Evolutionary conservation across 768 basidiomycete genomes (phyloP), one percentile per base, ranked within the genome.

Genomic region (Macrolepiota fuliginosa): DNA sequence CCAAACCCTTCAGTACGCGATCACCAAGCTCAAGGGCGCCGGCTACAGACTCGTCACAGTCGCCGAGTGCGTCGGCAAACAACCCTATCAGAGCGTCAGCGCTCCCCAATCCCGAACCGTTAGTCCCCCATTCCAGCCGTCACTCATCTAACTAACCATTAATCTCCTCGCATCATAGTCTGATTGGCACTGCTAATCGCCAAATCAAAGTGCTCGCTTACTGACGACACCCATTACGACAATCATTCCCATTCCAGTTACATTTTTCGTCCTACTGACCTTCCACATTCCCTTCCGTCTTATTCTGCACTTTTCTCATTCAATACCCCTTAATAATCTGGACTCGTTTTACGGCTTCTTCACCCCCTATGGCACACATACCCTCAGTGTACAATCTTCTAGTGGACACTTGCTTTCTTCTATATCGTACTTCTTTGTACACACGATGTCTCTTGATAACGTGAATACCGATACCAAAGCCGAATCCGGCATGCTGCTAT

Each of bases 21-120:
- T 79, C 47, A 24, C 46, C 27, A 63, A 61, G n/a, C 69, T 79
- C 40, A 60, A 76, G 60, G 64, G 50, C 2, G 76, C 75, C 1
- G 76, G 76, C 7, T 77, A 78, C 63, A 68, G 63, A 19, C 71
- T 79, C 39, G 78, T 76, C 24, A 75, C 73, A 7, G 63, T 78
- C 3, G 75, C 75, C 3, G 73, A 77, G 45, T 79, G 77, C 39
- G 59, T 77, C 12, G 75, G 72, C 12, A 47, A 67, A 58, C 40
- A 63, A 11, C 65, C 76, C 13, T 78, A 78, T 57, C 72, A 73
- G 63, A 68, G 59, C 19, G 64, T 74, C 29, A 64, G 56, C 4
- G 29, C 66, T 15, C 68, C 74, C 11, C 63, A 65, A 29, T 56
- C 60, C 11, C 68, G 60, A 25, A 66, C 66, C 61, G 73, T 74